Conservation (phyloP, 345 rosid species). For the Heritiera fomes region DNA sequence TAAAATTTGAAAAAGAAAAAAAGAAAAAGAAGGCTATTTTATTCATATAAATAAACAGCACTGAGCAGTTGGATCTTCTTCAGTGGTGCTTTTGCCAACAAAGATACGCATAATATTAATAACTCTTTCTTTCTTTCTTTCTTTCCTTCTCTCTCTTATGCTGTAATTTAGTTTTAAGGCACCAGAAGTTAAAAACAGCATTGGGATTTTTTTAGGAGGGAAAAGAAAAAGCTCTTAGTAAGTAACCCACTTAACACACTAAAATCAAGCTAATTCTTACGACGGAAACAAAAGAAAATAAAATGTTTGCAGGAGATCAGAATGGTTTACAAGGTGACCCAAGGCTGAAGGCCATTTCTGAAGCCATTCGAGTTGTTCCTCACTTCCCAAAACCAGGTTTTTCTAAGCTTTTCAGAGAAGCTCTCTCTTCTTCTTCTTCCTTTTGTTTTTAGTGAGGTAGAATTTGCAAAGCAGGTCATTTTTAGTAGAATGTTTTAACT, state of each 20-base stretch:
- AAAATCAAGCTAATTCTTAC: neutral
- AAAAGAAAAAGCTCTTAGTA: neutral
- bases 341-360: conserved; percentile 50
- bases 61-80: conserved; percentile 27
- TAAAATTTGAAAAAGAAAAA: neutral
- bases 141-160: conserved; percentile 13
- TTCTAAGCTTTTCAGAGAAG: neutral
- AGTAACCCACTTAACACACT: neutral
- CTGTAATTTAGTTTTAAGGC: neutral
- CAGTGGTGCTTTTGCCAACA: conserved; percentile 33
- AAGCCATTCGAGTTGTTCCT: conserved; percentile 71
- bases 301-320: conserved; percentile 41
- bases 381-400: conserved; percentile 75
- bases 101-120: conserved; percentile 22
- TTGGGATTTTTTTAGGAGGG: neutral
- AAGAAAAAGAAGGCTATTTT: neutral
- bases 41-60: conserved; percentile 27
- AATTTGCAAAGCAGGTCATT: neutral
- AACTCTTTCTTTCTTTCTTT: neutral
- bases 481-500: neutral
- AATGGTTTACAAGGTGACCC: conserved; percentile 62
- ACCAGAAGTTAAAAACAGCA: neutral
- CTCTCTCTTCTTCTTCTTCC: neutral
- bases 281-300: neutral
- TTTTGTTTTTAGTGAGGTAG: neutral